Percentiles rank a stretch among this genome's conserved stretches.
These are phyloP conservation scores for Cystofilobasidium macerans DNA, from an alignment of 768 basidiomycete genomes.

Conservation along the genomic window DNA sequence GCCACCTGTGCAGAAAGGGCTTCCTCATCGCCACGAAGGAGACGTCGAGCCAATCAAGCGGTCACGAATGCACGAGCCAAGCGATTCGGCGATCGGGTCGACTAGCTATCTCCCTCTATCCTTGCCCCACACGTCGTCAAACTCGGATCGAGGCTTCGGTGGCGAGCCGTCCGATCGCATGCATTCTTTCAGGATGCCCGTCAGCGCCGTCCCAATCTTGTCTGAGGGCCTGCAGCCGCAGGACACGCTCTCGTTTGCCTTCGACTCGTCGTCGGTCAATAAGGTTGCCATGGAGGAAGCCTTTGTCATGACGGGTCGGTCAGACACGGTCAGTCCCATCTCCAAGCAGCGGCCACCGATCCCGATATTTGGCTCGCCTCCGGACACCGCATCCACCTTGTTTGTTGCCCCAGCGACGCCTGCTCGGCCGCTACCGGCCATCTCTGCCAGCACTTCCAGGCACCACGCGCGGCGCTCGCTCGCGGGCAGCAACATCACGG, in stretches of 20 bases:
- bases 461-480: not conserved
- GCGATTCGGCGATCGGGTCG: not conserved
- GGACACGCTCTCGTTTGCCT: not conserved
- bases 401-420: not conserved
- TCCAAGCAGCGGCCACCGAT: slow-evolving; percentile 2
- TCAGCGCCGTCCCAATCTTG: slow-evolving; percentile 1
- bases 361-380: not conserved
- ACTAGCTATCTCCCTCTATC: not conserved
- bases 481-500: not conserved
- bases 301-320: too few relatives aligned
- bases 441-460: not conserved
- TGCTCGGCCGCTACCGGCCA: not conserved
- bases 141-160: not conserved
- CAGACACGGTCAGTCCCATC: not conserved
- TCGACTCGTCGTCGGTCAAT: not conserved
- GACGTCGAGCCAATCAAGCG: not conserved
- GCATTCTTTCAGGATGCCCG: slow-evolving; percentile 6
- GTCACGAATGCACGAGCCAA: not conserved
- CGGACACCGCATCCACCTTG: not conserved
- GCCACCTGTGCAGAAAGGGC: not conserved
- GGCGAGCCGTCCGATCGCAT: slow-evolving; percentile 5
- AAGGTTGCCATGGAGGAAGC: not conserved
- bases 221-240: not conserved
- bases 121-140: slow-evolving; percentile 2
- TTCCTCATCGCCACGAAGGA: not conserved